phyloP scores from a whole-genome alignment of 352 stramenopile species.

The Discostella stelligera region DNA sequence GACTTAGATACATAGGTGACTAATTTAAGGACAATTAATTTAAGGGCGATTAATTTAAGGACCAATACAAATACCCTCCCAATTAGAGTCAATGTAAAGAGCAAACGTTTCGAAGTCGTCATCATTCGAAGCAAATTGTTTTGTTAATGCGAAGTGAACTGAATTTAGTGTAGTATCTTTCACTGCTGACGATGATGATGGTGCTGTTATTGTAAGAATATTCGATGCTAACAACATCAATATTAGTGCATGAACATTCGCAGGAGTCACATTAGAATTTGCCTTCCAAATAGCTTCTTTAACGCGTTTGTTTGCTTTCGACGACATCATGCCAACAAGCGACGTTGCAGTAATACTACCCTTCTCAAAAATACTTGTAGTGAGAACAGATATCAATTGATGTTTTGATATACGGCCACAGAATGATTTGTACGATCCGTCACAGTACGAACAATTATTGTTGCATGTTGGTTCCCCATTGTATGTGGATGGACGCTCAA shows the following conservation, averaged over 20 bases:
- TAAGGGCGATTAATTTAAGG: no score
- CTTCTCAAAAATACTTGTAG: neutral
- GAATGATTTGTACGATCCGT: neutral
- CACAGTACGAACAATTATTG: constrained; percentile 23
- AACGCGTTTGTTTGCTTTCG: neutral
- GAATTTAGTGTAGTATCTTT: neutral
- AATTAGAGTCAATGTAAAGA: neutral
- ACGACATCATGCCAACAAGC: neutral
- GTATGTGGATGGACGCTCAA: neutral
- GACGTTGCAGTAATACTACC: neutral
- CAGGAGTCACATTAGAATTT: neutral
- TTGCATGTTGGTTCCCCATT: neutral
- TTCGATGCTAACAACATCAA: neutral
- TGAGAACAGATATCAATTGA: neutral
- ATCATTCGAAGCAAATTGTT: neutral
- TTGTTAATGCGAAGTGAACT: neutral
- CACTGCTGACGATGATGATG: neutral
- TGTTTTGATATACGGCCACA: neutral
- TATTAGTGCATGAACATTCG: neutral
- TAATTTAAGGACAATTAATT: no score
- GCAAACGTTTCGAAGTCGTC: neutral
- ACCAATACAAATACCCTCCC: no score
- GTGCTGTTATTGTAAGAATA: neutral
- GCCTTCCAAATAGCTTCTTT: neutral
- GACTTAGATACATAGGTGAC: no score